Percentiles rank a stretch among this genome's conserved stretches.
Evolutionary conservation across 2,329 filamentous ascomycete species (phyloP).

Genomic region (Pseudophaeomoniella oleicola): DNA sequence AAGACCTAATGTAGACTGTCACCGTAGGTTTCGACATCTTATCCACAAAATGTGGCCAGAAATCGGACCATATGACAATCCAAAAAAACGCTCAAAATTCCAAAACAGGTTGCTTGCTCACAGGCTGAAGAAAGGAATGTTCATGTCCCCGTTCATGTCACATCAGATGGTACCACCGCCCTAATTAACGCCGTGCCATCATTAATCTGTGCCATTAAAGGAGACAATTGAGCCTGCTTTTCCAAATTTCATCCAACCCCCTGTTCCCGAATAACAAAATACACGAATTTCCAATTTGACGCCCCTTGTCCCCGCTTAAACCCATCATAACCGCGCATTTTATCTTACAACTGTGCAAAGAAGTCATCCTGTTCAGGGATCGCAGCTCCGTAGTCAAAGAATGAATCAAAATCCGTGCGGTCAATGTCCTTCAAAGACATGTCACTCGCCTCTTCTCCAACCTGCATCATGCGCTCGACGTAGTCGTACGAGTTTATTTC

Average conservation of each 20-base stretch:
- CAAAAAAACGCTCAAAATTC: no score
- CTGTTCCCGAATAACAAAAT: no score
- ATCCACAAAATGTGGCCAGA: no score
- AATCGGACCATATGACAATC: no score
- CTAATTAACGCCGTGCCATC: not conserved
- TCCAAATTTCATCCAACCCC: not conserved
- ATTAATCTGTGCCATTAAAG: not conserved
- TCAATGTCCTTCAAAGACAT: constrained; percentile 7
- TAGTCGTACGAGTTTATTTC: constrained; percentile 12
- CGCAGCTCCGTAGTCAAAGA: constrained; percentile 10
- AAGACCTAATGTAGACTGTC: no score
- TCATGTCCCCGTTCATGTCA: not conserved
- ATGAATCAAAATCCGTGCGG: constrained; percentile 12
- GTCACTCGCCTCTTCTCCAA: constrained; percentile 1
- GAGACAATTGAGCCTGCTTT: not conserved
- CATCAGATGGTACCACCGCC: not conserved
- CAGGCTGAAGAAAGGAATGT: not conserved
- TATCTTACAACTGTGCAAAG: constrained; percentile 1
- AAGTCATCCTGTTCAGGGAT: not conserved
- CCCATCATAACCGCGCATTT: no score
- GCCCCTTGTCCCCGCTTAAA: not conserved
- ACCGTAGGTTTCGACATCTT: no score
- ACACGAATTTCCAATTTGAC: not conserved
- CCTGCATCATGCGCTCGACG: constrained; percentile 2
- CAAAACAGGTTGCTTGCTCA: not conserved